Evolutionary conservation across 2,329 filamentous ascomycete genomes (phyloP).

Genomic region (Emmonsiellopsis sp.): DNA sequence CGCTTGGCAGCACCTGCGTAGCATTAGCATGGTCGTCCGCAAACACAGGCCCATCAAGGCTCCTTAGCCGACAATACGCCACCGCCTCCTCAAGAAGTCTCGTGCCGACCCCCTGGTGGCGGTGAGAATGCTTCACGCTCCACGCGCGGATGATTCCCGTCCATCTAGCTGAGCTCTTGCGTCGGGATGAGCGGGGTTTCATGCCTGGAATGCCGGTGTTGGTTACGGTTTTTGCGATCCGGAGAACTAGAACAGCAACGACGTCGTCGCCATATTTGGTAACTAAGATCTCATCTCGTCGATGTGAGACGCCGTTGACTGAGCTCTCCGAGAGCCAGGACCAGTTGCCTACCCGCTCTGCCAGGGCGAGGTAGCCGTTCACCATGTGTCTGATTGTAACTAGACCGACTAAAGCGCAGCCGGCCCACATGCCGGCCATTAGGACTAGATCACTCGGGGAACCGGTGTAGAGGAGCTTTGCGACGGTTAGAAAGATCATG

Average conservation of each 20-base stretch:
- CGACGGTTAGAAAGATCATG: slow-evolving; percentile 29
- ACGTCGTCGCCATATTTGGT: slow-evolving; percentile 60
- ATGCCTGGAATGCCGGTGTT: slow-evolving; percentile 5
- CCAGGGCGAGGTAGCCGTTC: slow-evolving; percentile 53
- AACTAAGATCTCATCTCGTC: slow-evolving; percentile 53
- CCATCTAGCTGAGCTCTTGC: slow-evolving; percentile 12
- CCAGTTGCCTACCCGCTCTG: slow-evolving; percentile 50
- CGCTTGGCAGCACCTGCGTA: slow-evolving; percentile 49
- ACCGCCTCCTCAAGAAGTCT: slow-evolving; percentile 68
- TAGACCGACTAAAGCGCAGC: slow-evolving; percentile 55
- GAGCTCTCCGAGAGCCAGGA: slow-evolving; percentile 48
- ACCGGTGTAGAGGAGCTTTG: slow-evolving; percentile 30
- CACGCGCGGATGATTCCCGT: slow-evolving; percentile 63
- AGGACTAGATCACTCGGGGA: slow-evolving; percentile 44
- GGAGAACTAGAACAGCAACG: slow-evolving; percentile 61
- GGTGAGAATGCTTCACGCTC: slow-evolving; percentile 64
- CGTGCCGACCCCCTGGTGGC: slow-evolving; percentile 61
- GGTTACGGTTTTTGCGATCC: slow-evolving; percentile 13
- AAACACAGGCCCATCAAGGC: slow-evolving; percentile 62
- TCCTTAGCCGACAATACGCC: slow-evolving; percentile 55
- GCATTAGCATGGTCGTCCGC: slow-evolving; percentile 71
- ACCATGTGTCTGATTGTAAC: slow-evolving; percentile 53
- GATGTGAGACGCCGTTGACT: slow-evolving; percentile 22
- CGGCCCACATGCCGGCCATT: slow-evolving; percentile 50
- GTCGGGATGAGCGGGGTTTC: slow-evolving; percentile 8